These are phyloP conservation scores for Salix dunnii DNA, from an alignment of 345 rosid species.

Conservation along the genomic window DNA sequence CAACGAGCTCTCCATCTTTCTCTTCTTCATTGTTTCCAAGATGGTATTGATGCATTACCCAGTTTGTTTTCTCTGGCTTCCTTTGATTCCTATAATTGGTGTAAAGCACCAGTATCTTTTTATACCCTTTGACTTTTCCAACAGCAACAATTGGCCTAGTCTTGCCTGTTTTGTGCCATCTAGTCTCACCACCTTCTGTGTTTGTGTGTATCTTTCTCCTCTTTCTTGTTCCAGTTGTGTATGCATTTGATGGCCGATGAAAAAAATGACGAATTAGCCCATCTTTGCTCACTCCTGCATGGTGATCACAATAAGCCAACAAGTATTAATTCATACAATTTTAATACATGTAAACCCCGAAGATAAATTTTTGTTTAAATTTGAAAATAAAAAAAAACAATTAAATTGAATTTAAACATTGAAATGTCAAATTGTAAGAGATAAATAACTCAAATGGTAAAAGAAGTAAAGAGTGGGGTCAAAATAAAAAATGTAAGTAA, in stretches of 20 bases:
- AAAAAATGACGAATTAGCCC: slow-evolving; percentile 95
- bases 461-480: too few species aligned
- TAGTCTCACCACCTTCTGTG: slow-evolving; percentile 73
- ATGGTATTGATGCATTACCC: slow-evolving; percentile 99
- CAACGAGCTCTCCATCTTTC: slow-evolving; percentile 91
- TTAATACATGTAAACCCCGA: too few species aligned
- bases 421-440: too few species aligned
- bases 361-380: too few species aligned
- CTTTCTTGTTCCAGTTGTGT: slow-evolving; percentile 93
- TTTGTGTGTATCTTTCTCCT: slow-evolving; percentile 87
- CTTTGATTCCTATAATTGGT: slow-evolving; percentile 92
- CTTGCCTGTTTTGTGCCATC: slow-evolving; percentile 99
- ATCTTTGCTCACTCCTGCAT: slow-evolving; percentile 76
- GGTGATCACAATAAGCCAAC: background rate
- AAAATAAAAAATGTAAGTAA: too few species aligned
- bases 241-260: slow-evolving; percentile 96
- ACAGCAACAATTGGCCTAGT: slow-evolving; percentile 67
- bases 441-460: too few species aligned
- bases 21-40: slow-evolving; percentile 87
- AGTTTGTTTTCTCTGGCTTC: slow-evolving; percentile 90
- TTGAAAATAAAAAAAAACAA: too few species aligned
- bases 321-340: background rate
- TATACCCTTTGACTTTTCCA: slow-evolving; percentile 72
- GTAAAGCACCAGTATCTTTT: slow-evolving; percentile 92
- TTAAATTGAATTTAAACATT: too few species aligned